phyloP scores from a whole-genome alignment of 1,284 basidiomycete genomes.

The Tylopilus orsonianus region DNA sequence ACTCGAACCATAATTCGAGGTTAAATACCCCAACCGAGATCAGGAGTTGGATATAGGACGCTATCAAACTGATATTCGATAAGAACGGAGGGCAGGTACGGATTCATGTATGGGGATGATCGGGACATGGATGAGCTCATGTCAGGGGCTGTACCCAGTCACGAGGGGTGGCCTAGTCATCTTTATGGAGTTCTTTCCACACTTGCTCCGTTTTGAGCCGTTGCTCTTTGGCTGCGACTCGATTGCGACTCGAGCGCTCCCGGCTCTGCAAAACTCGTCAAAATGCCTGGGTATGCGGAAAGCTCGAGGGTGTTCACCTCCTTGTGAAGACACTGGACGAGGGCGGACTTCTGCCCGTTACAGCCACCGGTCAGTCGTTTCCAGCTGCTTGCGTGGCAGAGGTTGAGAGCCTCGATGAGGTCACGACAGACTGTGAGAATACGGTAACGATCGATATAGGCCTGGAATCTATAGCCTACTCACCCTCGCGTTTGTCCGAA shows the following conservation, averaged over 20 bases:
- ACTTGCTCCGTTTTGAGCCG: conserved; percentile 56
- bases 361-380: conserved; percentile 67
- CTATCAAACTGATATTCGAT: conserved; percentile 4
- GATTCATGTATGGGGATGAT: not conserved
- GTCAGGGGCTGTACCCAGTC: not conserved
- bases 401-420: conserved; percentile 70
- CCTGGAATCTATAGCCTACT: conserved; percentile 15
- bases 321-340: conserved; percentile 73
- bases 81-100: not conserved
- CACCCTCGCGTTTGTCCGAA: conserved; percentile 68
- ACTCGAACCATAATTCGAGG: not conserved
- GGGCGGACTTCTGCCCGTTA: conserved; percentile 67
- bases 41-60: conserved; percentile 4
- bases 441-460: conserved; percentile 8
- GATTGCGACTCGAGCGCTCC: conserved; percentile 67
- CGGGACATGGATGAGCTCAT: not conserved
- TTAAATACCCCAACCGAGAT: conserved; percentile 3
- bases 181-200: conserved; percentile 59
- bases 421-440: conserved; percentile 59
- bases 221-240: conserved; percentile 63
- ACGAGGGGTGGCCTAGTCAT: conserved; percentile 31
- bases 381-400: conserved; percentile 64
- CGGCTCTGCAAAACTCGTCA: conserved; percentile 52
- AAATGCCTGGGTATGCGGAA: not conserved
- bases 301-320: conserved; percentile 54